Evolutionary conservation across 78 protist genomes (phyloP), one percentile per base, ranked within the genome.

Genomic region (Pelomyxa schiedti): DNA sequence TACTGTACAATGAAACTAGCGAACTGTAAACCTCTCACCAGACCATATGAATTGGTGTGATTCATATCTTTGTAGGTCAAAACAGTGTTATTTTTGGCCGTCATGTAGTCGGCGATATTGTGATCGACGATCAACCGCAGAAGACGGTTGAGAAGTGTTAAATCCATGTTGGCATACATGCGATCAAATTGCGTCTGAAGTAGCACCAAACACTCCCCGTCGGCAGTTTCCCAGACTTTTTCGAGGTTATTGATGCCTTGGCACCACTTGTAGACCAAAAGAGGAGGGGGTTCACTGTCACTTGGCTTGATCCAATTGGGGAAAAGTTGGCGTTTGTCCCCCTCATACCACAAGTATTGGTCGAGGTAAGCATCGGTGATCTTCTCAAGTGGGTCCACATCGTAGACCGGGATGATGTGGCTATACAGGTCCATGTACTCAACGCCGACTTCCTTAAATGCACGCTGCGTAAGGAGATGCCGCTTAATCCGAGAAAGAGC

Each of bases 311-410:
- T 84, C 99, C 99, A 98, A 82, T 94, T 94, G 64, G 99, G 99
- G 92, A 98, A 96, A 39, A 98, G 87, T 32, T 84, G 90, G 35
- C 99, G 88, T 84, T 92, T 95, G 83, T 94, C 98, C 0, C 98
- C 95, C 75, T 98, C 99, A 76, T 94, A 97, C 99, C 99, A 96
- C 36, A 98, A 83, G 79, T 97, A 98, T 69, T 95, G 99, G 81
- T 97, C 99, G 47, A 98, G 89, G 83, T 98, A 98, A 28, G 99
- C 97, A 82, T 98, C 99, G n/a, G 98, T 96, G 81, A 99, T 96
- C 97, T 99, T 99, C 86, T 99, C 99, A 30, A 96, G 83, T 8
- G 99, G 99, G 63, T 99, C 99, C 53, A 99, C 84, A 42, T 93
- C 98, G 85, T 95, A 93, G 40, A 92, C 93, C 16, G 99, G 99